These are phyloP conservation scores for Pneumocystis sp. DNA, from an alignment of 1,139 yeast species.

Conservation along the genomic window DNA sequence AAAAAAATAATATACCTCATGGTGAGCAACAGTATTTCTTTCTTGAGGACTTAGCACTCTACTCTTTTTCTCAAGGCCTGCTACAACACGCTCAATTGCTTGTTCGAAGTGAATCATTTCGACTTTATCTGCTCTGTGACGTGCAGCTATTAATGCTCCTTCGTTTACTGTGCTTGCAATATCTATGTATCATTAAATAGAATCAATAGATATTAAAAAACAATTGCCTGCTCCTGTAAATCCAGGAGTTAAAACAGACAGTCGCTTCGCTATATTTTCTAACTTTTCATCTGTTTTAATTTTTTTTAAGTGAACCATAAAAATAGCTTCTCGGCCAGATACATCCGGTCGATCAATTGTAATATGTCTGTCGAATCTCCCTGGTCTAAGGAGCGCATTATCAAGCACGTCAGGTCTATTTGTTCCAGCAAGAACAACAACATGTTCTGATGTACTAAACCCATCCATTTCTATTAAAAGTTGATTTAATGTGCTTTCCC, in stretches of 20 bases:
- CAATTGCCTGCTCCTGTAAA: slow-evolving; percentile 65
- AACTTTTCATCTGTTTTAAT: slow-evolving; percentile 39
- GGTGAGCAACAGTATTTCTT: slow-evolving; percentile 82
- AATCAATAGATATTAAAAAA: neutral
- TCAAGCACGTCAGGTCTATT: slow-evolving; percentile 89
- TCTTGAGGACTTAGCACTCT: slow-evolving; percentile 71
- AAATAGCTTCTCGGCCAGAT: slow-evolving; percentile 84
- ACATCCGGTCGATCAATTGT: slow-evolving; percentile 83
- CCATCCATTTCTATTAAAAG: slow-evolving; percentile 97
- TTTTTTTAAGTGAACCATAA: slow-evolving; percentile 64
- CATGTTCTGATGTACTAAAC: slow-evolving; percentile 75
- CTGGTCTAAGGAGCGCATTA: slow-evolving; percentile 86
- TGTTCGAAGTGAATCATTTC: slow-evolving; percentile 71
- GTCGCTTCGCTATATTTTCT: slow-evolving; percentile 57
- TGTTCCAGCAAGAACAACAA: slow-evolving; percentile 94
- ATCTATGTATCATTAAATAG: slow-evolving; percentile 28
- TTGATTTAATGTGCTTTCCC: slow-evolving; percentile 92
- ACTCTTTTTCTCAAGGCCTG: slow-evolving; percentile 85
- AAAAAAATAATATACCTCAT: slow-evolving; percentile 33
- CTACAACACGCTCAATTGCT: slow-evolving; percentile 94
- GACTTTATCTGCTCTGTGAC: slow-evolving; percentile 56
- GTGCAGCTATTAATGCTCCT: slow-evolving; percentile 92
- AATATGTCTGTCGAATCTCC: slow-evolving; percentile 90
- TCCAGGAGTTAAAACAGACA: slow-evolving; percentile 94
- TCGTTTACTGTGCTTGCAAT: slow-evolving; percentile 95